A percentile compares a stretch with the other conserved stretches of the same genome.
phyloP scores from a whole-genome alignment of 208 protist species.

The Leptomonas pyrrhocoris region DNA sequence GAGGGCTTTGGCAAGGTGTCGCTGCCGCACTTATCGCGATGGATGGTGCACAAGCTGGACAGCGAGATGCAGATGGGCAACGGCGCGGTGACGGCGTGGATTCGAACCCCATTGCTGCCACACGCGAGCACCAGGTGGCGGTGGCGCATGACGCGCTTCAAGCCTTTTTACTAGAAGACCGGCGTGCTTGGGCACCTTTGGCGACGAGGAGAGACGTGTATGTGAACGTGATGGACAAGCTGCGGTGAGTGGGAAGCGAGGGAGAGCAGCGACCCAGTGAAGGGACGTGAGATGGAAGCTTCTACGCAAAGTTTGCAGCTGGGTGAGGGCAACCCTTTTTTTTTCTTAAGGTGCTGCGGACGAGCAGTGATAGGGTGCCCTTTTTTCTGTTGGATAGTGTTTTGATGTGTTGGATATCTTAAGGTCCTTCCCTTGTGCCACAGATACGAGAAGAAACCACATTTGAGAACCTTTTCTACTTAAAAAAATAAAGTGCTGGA shows the following conservation, averaged over 20 bases:
- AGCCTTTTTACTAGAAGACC: slow-evolving; percentile 61
- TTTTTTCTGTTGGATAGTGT: no score
- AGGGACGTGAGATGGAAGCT: no score
- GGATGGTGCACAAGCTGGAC: slow-evolving; percentile 86
- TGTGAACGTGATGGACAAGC: background rate
- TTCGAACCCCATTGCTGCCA: slow-evolving; percentile 68
- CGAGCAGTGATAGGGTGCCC: no score
- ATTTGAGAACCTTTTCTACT: no score
- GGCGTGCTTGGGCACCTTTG: background rate
- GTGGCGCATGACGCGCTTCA: slow-evolving; percentile 71
- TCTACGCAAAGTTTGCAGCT: no score
- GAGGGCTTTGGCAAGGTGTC: slow-evolving; percentile 80
- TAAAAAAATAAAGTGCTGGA: no score
- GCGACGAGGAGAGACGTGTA: background rate
- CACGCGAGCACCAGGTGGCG: slow-evolving; percentile 30
- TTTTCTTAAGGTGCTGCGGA: no score
- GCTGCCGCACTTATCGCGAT: slow-evolving; percentile 78
- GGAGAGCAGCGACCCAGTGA: background rate
- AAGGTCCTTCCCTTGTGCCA: no score
- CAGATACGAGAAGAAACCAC: no score
- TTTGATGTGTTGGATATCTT: no score
- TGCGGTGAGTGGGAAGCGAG: background rate
- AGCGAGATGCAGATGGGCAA: slow-evolving; percentile 85
- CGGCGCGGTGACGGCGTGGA: slow-evolving; percentile 72
- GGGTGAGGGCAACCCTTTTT: no score